Evolutionary conservation across 495 filamentous ascomycete genomes (phyloP), one percentile per base, ranked within the genome.

Genomic region (Penicillium samsonianum): DNA sequence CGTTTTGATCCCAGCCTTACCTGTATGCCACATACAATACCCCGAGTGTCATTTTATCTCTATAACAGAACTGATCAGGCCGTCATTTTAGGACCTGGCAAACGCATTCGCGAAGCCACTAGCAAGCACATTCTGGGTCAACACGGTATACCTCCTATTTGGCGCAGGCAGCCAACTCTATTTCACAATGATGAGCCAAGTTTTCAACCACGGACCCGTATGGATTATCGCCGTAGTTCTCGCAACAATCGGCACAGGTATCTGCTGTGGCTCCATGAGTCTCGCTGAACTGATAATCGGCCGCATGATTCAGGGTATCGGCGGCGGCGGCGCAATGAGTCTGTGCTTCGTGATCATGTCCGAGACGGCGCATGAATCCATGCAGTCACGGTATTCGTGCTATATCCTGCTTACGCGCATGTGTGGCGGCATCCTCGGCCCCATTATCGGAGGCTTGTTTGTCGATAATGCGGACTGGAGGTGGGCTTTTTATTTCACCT

Each of bases 241-340:
- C 42, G 85, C 88, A 57, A 77, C 76, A 9, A 74, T 75, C 17
- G 87, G 87, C 0, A 80, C 85, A 2, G 78, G 88, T 5, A 68
- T 88, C 23, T 80, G 79, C 45, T 83, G 78, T 5, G 69, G 87
- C 5, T 80, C 87, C 0, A 74, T 80, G 50, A 80, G 80, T 60
- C 84, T 91, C 46, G 76, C 75, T 7, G 65, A 82, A 22, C 74
- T 92, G 35, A 77, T 91, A 20, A 73, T 84, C 41, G 87, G 88
- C 7, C 80, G 89, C 20, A 74, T 80, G 3, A 71, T 91, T 14
- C 89, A 91, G 52, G 89, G 89, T 19, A 72, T 88, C n/a, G 89
- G 88, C 22, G 87, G 86, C 19, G 88, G 89, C 20, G 88, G 88
- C 1, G 78, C 89, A 11, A 78, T 85, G 41, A 77, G 77, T 8